Conservation (phyloP, 306 rosid species). For the Cotoneaster glaucophyllus region DNA sequence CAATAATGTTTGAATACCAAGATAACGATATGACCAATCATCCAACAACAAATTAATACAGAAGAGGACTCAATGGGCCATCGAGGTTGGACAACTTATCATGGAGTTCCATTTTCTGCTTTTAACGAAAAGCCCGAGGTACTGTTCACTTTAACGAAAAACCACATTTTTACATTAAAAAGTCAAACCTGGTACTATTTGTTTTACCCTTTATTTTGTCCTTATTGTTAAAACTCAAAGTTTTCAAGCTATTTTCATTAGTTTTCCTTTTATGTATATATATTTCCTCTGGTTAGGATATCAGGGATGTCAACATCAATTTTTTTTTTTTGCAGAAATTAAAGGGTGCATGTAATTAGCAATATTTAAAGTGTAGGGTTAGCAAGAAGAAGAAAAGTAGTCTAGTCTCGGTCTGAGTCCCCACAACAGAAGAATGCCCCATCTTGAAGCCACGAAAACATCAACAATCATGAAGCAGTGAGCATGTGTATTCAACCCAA, state of each 20-base stretch:
- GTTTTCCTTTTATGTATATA: no score
- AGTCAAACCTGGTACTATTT: no score
- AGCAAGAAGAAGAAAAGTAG: neutral
- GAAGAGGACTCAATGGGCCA: neutral
- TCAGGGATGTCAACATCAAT: neutral
- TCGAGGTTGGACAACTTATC: neutral
- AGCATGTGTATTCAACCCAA: constrained; percentile 9
- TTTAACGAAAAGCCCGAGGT: no score
- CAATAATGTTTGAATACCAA: neutral
- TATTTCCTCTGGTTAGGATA: neutral
- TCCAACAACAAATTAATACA: neutral
- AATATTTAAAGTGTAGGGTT: neutral
- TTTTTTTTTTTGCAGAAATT: neutral
- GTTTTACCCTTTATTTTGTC: no score
- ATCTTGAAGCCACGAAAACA: constrained; percentile 42
- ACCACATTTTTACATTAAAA: no score
- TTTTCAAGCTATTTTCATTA: no score
- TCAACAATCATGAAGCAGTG: constrained; percentile 30
- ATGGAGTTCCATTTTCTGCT: neutral
- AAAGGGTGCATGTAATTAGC: neutral
- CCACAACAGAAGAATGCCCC: constrained; percentile 29
- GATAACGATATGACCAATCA: neutral
- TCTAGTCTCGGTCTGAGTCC: neutral
- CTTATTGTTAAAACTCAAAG: no score
- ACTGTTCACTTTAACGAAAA: no score